phyloP scores from a whole-genome alignment of 805 yeast genomes.

The Candida corydali region DNA sequence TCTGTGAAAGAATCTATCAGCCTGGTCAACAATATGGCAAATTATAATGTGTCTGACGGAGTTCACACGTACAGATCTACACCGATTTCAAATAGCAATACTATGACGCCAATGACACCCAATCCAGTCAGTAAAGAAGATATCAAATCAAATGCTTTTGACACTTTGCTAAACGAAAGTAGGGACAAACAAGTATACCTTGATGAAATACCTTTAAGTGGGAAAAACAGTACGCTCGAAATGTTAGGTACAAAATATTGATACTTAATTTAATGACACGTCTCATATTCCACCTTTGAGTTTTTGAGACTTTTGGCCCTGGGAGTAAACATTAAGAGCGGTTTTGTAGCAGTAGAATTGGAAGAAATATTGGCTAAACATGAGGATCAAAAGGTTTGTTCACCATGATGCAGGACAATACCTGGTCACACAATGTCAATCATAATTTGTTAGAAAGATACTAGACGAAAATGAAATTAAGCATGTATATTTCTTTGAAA shows the following conservation, averaged over 20 bases:
- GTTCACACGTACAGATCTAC: slow-evolving; percentile 21
- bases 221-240: slow-evolving; percentile 37
- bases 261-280: too few relatives aligned
- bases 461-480: too few relatives aligned
- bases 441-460: too few relatives aligned
- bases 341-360: too few relatives aligned
- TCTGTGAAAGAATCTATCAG: slow-evolving; percentile 32
- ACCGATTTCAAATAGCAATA: slow-evolving; percentile 7
- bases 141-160: slow-evolving; percentile 27
- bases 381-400: too few relatives aligned
- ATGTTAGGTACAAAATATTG: slow-evolving; percentile 25
- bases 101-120: slow-evolving; percentile 9
- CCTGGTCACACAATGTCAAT: too few relatives aligned
- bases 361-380: too few relatives aligned
- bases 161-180: slow-evolving; percentile 21
- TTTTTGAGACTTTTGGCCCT: too few relatives aligned
- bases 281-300: too few relatives aligned
- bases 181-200: slow-evolving; percentile 16
- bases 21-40: slow-evolving; percentile 28
- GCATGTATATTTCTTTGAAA: too few relatives aligned
- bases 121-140: slow-evolving; percentile 15
- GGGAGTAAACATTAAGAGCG: too few relatives aligned
- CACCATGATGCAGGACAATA: too few relatives aligned
- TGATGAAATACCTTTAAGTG: slow-evolving; percentile 37
- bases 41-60: slow-evolving; percentile 30